These are phyloP conservation scores for Rhizopogon rudus DNA, from an alignment of 768 basidiomycete species.

Conservation along the genomic window DNA sequence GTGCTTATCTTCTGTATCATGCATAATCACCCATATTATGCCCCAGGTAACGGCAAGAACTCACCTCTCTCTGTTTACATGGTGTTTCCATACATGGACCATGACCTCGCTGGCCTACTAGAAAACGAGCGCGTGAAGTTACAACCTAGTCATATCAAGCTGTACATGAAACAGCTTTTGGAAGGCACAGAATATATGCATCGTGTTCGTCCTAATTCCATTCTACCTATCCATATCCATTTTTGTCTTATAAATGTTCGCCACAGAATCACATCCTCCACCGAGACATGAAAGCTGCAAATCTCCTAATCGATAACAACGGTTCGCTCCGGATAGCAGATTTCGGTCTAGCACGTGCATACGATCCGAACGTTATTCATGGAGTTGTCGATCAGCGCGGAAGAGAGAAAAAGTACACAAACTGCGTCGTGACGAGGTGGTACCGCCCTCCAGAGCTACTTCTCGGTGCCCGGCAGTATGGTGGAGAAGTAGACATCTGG, in stretches of 20 bases:
- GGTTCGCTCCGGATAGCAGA: slow-evolving; percentile 89
- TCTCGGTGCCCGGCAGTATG: slow-evolving; percentile 84
- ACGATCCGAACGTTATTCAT: slow-evolving; percentile 45
- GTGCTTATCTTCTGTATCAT: slow-evolving; percentile 19
- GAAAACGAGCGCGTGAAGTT: slow-evolving; percentile 89
- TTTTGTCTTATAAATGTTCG: slow-evolving; percentile 6
- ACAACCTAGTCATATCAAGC: slow-evolving; percentile 82
- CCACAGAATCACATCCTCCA: slow-evolving; percentile 91
- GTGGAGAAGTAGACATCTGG: slow-evolving; percentile 96
- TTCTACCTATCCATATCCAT: slow-evolving; percentile 4
- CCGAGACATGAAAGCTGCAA: slow-evolving; percentile 99
- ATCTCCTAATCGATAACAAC: slow-evolving; percentile 85
- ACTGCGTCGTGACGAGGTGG: slow-evolving; percentile 94
- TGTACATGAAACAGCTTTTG: slow-evolving; percentile 95
- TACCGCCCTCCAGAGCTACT: slow-evolving; percentile 92
- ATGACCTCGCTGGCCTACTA: slow-evolving; percentile 91
- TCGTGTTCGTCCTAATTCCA: slow-evolving; percentile 49
- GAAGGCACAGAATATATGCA: slow-evolving; percentile 97
- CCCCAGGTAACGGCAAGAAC: slow-evolving; percentile 57
- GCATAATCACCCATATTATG: neutral
- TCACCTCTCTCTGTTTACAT: slow-evolving; percentile 84
- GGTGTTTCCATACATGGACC: slow-evolving; percentile 99
- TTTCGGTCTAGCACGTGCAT: slow-evolving; percentile 91
- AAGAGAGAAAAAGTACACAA: slow-evolving; percentile 78
- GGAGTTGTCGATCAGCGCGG: slow-evolving; percentile 36